Percentiles rank a stretch among this genome's conserved stretches.
phyloP scores from a whole-genome alignment of 805 yeast genomes.

The Cyberlindnera xylosilytica region DNA sequence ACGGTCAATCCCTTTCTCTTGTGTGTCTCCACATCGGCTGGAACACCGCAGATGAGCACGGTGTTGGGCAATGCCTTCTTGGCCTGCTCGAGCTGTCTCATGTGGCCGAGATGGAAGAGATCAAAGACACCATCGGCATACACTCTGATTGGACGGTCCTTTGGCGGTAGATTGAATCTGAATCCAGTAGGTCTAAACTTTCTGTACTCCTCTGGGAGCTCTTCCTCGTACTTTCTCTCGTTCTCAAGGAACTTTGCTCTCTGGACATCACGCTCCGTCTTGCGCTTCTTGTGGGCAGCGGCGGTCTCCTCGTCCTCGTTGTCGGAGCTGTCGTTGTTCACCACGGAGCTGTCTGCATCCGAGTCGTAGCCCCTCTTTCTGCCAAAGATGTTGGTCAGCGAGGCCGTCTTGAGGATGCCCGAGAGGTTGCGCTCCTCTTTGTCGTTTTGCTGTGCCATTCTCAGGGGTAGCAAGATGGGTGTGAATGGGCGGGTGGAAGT shows the following conservation, averaged over 20 bases:
- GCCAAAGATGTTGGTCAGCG: conserved; percentile 21
- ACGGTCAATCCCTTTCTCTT: conserved; percentile 92
- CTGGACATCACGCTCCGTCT: conserved; percentile 25
- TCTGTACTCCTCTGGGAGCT: conserved; percentile 65
- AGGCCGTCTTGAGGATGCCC: conserved; percentile 19
- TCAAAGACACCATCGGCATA: conserved; percentile 99
- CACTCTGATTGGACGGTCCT: conserved; percentile 82
- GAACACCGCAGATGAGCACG: conserved; percentile 84
- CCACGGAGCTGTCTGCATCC: conserved; percentile 11
- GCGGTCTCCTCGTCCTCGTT: conserved; percentile 9
- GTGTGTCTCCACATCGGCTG: conserved; percentile 88
- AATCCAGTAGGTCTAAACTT: conserved; percentile 80
- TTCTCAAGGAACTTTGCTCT: conserved; percentile 32
- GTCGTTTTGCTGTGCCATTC: not conserved
- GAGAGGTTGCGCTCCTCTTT: conserved; percentile 14
- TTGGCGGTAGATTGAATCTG: conserved; percentile 77
- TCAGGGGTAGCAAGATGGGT: too few species aligned
- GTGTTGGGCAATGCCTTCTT: conserved; percentile 88
- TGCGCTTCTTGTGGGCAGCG: conserved; percentile 21
- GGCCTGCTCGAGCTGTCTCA: conserved; percentile 97
- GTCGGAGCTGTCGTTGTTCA: conserved; percentile 9
- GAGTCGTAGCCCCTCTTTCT: conserved; percentile 19
- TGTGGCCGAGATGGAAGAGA: conserved; percentile 93
- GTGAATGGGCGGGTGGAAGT: too few species aligned
- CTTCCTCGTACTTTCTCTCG: conserved; percentile 61